A percentile compares a stretch with the other conserved stretches of the same genome.
phyloP scores from a whole-genome alignment of 2,329 filamentous ascomycete genomes.

The Fusarium sp. region DNA sequence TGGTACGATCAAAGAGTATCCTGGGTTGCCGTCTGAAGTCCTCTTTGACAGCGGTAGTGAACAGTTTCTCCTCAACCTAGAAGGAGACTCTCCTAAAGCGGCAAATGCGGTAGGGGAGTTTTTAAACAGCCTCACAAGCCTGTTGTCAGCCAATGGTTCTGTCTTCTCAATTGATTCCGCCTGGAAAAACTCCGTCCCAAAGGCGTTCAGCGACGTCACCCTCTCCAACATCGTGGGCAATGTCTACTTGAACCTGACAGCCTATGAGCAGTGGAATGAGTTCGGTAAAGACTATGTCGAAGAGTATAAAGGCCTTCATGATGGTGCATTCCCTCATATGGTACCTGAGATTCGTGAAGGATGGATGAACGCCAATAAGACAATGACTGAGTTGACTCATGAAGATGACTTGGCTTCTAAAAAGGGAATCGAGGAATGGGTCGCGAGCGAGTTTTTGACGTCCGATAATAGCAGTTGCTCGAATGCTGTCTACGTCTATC shows the following conservation, averaged over 20 bases:
- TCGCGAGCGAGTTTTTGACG: background rate
- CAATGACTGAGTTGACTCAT: background rate
- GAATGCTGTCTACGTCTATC: slow-evolving; percentile 15
- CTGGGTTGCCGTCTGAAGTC: background rate
- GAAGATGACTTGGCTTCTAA: background rate
- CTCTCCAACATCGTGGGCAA: background rate
- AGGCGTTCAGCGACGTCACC: fast-evolving
- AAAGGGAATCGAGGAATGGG: slow-evolving; percentile 1
- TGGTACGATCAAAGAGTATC: background rate
- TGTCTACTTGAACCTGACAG: background rate
- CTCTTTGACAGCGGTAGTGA: background rate
- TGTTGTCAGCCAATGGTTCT: background rate
- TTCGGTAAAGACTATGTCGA: slow-evolving; percentile 3
- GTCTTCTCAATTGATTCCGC: background rate
- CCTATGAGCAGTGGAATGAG: slow-evolving; percentile 5
- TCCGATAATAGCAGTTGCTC: background rate
- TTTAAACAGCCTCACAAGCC: background rate
- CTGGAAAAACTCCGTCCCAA: background rate
- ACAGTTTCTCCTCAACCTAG: background rate
- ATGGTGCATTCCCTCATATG: slow-evolving; percentile 13
- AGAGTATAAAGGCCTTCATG: background rate
- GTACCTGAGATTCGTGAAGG: background rate
- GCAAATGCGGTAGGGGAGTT: background rate
- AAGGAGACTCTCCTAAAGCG: fast-evolving
- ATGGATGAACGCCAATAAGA: background rate